Conservation (phyloP, 495 filamentous ascomycete genomes). For the Cercophora sp. region DNA sequence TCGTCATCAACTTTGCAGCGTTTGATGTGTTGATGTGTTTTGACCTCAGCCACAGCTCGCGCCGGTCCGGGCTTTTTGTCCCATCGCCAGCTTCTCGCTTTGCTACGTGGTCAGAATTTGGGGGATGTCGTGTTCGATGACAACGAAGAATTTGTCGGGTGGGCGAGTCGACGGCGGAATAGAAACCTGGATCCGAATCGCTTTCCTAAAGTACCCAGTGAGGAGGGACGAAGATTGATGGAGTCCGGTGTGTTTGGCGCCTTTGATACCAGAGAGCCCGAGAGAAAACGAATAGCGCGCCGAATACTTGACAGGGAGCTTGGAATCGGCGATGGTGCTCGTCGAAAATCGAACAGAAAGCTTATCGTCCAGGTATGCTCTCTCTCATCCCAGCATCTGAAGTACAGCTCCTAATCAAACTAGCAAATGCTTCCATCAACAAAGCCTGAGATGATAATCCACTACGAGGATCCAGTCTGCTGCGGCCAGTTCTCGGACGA, state of each 20-base stretch:
- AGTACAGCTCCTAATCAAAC: too few species aligned
- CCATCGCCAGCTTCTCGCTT: constrained; percentile 47
- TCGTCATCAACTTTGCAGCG: too few species aligned
- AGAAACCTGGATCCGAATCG: constrained; percentile 37
- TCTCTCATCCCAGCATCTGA: too few species aligned
- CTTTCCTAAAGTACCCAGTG: constrained; percentile 75
- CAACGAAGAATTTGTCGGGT: constrained; percentile 27
- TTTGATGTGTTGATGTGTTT: constrained; percentile 20
- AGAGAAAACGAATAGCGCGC: constrained; percentile 54
- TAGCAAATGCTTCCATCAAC: constrained; percentile 66
- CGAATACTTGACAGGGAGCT: constrained; percentile 77
- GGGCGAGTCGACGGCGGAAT: constrained; percentile 14
- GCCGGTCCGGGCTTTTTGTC: constrained; percentile 26
- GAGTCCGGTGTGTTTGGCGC: constrained; percentile 70
- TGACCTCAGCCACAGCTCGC: constrained; percentile 11
- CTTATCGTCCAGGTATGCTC: constrained; percentile 58
- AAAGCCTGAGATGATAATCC: constrained; percentile 79
- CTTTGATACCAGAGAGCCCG: constrained; percentile 50
- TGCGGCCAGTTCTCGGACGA: constrained; percentile 96
- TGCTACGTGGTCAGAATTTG: constrained; percentile 41
- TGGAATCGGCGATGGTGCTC: constrained; percentile 53
- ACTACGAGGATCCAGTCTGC: constrained; percentile 80
- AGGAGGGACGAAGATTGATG: constrained; percentile 74
- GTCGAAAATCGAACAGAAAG: constrained; percentile 52
- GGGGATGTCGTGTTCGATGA: constrained; percentile 34